Base-by-base conservation (phyloP, 2,329 filamentous ascomycete species). In the Aspergillus tubingensis region DNA sequence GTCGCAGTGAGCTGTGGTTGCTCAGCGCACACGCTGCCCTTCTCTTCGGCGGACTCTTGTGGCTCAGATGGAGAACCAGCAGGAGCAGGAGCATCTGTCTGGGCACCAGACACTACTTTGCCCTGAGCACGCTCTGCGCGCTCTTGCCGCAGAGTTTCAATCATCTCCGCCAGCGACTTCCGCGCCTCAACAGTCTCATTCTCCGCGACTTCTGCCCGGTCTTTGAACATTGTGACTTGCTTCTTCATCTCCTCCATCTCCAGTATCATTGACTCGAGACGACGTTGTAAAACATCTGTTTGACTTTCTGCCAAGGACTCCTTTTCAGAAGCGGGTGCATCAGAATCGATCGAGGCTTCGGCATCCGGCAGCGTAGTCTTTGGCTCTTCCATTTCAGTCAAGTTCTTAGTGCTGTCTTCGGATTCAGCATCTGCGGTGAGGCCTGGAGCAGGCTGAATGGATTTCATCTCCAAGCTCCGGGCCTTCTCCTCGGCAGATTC, bases 401-500 rank as follows among this genome's bases (percentile, higher is more conserved):
- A 38, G 10, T 47, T 32, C 21, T 23, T n/a, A 1, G 44, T 41
- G 48, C 43, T 39, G 10, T 39, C n/a, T 13, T 65, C 59, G 2
- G 17, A 5, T 30, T 62, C 64, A 23, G 43, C n/a, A 19, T 7
- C 25, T 7, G 23, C n/a, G 6, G 52, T 23, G 19, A 23, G n/a
- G 38, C 43, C n/a, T n/a, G 23, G n/a, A 54, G 71, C 69, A 49
- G 77, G 74, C 15, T 72, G 63, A 19, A 71, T 77, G 8, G 83
- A 81, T 63, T 88, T 85, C 65, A 87, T 84, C 64, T 89, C 86
- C 4, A 96, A 79, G 55, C 85, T 85, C 67, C 88, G 88, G 13
- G 91, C 90, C 57, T 91, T 82, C 62, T 95, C 90, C 75, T 99
- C 95, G 0, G 94, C 94, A 55, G 87, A 83, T 70, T 96, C 89